Conservation (phyloP, 352 stramenopile genomes). For the Stramenopiles sp. region DNA sequence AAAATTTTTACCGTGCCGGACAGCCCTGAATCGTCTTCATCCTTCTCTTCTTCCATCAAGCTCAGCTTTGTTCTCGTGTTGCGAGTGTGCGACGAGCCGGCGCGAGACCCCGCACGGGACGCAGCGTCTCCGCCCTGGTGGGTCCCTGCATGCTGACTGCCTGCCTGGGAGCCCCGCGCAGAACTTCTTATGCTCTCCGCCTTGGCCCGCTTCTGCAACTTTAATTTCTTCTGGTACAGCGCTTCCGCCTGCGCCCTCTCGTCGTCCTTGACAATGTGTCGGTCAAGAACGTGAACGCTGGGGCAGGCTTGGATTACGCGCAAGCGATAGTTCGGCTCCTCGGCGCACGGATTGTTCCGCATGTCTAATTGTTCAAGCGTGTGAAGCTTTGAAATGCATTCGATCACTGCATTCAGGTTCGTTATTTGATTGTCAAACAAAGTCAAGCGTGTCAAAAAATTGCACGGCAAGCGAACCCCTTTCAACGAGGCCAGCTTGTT, state of each 20-base stretch:
- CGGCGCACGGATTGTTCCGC: slow-evolving; percentile 46
- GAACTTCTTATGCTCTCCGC: background rate
- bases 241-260: slow-evolving; percentile 31
- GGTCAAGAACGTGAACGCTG: slow-evolving; percentile 46
- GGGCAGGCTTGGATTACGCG: slow-evolving; percentile 48
- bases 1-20: background rate
- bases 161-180: background rate
- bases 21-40: background rate
- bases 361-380: slow-evolving; percentile 50
- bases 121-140: too few relatives aligned
- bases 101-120: background rate
- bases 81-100: background rate
- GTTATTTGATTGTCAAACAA: slow-evolving; percentile 53
- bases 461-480: slow-evolving; percentile 30
- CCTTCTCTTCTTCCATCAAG: background rate
- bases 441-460: slow-evolving; percentile 48
- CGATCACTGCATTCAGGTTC: slow-evolving; percentile 37
- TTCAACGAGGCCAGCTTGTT: slow-evolving; percentile 39
- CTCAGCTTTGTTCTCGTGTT: background rate
- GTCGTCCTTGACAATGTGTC: slow-evolving; percentile 46
- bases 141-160: too few relatives aligned
- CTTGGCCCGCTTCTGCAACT: background rate
- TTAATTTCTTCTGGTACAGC: background rate
- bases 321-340: slow-evolving; percentile 57
- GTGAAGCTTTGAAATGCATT: slow-evolving; percentile 33